Base-by-base conservation (phyloP, 371 early-diverging fungal species). In the Phascolomyces articulosus region DNA sequence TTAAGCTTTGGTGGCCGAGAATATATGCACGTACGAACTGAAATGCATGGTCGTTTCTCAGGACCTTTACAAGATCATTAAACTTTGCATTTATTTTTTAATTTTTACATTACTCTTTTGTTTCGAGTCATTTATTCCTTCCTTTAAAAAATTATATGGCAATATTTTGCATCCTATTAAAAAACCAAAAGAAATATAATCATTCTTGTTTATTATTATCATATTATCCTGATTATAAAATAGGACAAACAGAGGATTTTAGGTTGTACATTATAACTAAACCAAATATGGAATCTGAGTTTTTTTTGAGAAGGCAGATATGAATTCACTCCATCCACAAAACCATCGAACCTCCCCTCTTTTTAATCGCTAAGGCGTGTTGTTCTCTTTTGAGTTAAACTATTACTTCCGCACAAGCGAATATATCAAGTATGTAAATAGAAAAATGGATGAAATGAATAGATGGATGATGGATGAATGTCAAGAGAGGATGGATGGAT, bases 1-100 rank as follows among this genome's bases (percentile, higher is more conserved):
- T 9, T 11, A 9, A 80, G 82, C 18, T 81, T 78, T 74, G 82
- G 82, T 21, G 82, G 82, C 0, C 67, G 75, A 55, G 77, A 77
- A 48, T 81, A 81, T 59, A 47, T 73, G 57, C 82, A 78, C 62
- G 67, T 78, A 27, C 71, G 82, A 23, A 60, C 55, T 23, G 62
- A 66, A 40, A 60, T 57, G 23, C 69, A 68, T 55, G 69, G 69
- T 3, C 69, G 64, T 40, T 68, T 68, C 26, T 63, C 69, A 9
- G 69, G 69, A 27, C 66, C 66, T 7, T 28, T 65, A 8, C 60
- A 56, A 4, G 58, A 58, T 6, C 65, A 59, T 15, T 57, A 47
- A 16, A 34, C 11, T 27, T 40, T 21, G 47, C 38, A 28, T 51
- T 38, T 13, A 11, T 20, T 0, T 31, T 31, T 53, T 24, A n/a